phyloP scores from a whole-genome alignment of 164 flowering plant genomes.

The Tinospora cordifolia region DNA sequence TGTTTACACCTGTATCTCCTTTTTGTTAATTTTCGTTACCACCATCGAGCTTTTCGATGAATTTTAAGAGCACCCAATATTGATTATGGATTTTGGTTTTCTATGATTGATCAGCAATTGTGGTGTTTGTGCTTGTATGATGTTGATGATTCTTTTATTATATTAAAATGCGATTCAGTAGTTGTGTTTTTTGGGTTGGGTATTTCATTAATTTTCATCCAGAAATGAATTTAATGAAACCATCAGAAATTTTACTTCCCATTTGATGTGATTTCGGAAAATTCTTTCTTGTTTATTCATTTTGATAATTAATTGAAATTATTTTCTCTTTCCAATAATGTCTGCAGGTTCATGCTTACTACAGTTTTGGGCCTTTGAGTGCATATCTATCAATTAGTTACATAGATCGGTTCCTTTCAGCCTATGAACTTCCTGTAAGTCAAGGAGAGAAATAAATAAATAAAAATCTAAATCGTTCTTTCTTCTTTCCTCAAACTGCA shows the following conservation, averaged over 20 bases:
- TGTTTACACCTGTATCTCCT: neutral
- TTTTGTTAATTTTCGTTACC: neutral
- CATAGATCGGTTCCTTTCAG: conserved; percentile 79
- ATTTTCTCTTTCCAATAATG: no score
- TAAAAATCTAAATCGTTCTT: neutral
- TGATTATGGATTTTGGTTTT: neutral
- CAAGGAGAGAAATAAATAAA: neutral
- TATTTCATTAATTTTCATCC: neutral
- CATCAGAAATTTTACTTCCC: neutral
- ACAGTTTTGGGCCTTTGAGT: conserved; percentile 65
- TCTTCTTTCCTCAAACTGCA: neutral
- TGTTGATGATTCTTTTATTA: neutral
- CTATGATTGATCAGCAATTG: neutral
- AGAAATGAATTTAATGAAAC: conserved; percentile 1
- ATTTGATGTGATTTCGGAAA: conserved; percentile 5
- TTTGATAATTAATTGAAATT: neutral
- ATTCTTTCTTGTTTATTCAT: conserved; percentile 3
- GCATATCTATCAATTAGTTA: conserved; percentile 66
- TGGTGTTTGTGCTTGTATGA: neutral
- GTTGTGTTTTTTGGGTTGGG: conserved; percentile 4
- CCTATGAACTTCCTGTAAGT: conserved; percentile 78
- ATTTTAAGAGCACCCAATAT: neutral
- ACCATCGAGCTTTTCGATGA: neutral
- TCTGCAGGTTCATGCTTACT: conserved; percentile 57
- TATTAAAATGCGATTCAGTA: neutral